phyloP scores from a whole-genome alignment of 345 rosid species.

The Syzygium aromaticum region DNA sequence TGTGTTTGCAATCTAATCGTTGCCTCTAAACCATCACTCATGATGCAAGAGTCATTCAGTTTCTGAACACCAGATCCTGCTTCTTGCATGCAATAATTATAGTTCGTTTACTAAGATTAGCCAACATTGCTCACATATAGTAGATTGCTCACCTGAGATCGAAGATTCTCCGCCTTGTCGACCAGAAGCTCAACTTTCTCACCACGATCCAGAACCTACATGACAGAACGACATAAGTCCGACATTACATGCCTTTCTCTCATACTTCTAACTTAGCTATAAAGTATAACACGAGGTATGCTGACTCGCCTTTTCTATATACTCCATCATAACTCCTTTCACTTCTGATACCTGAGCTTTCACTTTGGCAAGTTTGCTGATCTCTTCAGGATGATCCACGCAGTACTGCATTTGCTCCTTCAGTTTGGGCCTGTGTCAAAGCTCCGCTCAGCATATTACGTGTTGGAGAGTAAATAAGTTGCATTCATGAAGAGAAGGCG shows the following conservation, averaged over 20 bases:
- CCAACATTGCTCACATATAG: not conserved
- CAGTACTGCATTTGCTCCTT: conserved; percentile 39
- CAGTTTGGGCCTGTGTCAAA: conserved; percentile 21
- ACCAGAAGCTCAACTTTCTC: conserved; percentile 29
- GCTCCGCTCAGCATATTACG: not conserved
- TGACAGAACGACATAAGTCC: not conserved
- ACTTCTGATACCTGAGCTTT: conserved; percentile 54
- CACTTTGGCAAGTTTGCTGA: conserved; percentile 45
- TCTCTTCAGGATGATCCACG: conserved; percentile 21
- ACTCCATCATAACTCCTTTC: conserved; percentile 49
- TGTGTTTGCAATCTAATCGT: too few relatives aligned
- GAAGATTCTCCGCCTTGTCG: conserved; percentile 35
- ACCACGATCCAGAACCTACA: conserved; percentile 32
- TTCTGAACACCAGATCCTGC: not conserved
- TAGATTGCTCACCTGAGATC: conserved; percentile 20
- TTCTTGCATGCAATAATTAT: not conserved
- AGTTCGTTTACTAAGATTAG: not conserved
- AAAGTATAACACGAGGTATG: not conserved
- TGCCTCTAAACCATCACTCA: too few relatives aligned
- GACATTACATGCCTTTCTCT: not conserved
- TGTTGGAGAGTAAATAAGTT: not conserved
- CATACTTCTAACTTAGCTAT: not conserved
- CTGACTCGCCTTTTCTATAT: conserved; percentile 33
- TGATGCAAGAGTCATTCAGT: not conserved
- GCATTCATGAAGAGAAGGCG: not conserved